phyloP scores from a whole-genome alignment of 2,329 filamentous ascomycete species.

The Botrytis elliptica region DNA sequence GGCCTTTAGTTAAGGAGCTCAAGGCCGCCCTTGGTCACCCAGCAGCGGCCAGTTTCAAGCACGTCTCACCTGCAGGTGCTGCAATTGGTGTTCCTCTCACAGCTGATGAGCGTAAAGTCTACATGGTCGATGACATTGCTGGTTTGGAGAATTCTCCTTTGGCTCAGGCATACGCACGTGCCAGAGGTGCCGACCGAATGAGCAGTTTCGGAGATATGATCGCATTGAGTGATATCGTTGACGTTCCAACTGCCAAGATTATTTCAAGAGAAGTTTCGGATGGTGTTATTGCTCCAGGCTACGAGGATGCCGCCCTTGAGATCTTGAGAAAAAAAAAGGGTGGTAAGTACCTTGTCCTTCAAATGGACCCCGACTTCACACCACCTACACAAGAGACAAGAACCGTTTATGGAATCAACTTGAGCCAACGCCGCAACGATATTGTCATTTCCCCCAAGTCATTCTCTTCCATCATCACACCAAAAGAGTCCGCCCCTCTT shows the following conservation, averaged over 20 bases:
- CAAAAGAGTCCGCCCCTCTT: constrained; percentile 71
- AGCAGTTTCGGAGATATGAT: constrained; percentile 98
- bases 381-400: constrained; percentile 74
- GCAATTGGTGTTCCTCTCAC: constrained; percentile 87
- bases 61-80: constrained; percentile 94
- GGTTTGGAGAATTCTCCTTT: constrained; percentile 83
- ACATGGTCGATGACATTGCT: constrained; percentile 95
- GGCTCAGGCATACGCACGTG: constrained; percentile 93
- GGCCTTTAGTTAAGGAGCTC: constrained; percentile 95
- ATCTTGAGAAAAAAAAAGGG: constrained; percentile 98
- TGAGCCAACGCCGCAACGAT: constrained; percentile 92
- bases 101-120: constrained; percentile 90
- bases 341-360: constrained; percentile 90
- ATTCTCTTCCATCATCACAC: constrained; percentile 82
- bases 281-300: constrained; percentile 89
- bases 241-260: constrained; percentile 92
- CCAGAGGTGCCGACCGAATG: constrained; percentile 95
- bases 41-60: constrained; percentile 97
- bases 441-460: constrained; percentile 80
- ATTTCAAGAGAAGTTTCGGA: constrained; percentile 98
- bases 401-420: constrained; percentile 84
- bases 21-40: constrained; percentile 83
- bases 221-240: constrained; percentile 85
- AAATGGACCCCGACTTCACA: constrained; percentile 87
- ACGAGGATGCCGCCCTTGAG: constrained; percentile 79